phyloP scores from a whole-genome alignment of 345 rosid genomes.

The Lepidium didymum region DNA sequence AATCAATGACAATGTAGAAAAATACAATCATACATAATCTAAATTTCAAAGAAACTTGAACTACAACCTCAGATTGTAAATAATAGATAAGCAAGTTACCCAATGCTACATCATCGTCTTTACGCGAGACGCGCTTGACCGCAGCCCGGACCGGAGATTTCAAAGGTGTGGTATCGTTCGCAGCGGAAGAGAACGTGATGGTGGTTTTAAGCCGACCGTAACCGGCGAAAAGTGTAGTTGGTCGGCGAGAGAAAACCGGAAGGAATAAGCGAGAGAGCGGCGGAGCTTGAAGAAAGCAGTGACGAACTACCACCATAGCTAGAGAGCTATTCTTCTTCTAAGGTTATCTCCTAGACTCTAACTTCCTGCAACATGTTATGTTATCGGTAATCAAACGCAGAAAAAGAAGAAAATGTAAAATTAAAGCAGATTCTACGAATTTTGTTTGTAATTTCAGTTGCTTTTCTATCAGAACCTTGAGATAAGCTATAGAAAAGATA shows the following conservation, averaged over 20 bases:
- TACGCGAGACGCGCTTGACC: constrained; percentile 41
- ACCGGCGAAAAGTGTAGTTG: constrained; percentile 4
- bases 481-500: too few relatives aligned
- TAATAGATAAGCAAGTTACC: constrained; percentile 28
- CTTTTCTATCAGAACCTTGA: too few relatives aligned
- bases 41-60: neutral
- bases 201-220: constrained; percentile 17
- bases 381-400: too few relatives aligned
- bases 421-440: too few relatives aligned
- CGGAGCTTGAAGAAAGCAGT: too few relatives aligned
- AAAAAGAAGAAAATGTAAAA: too few relatives aligned
- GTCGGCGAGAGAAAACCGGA: constrained; percentile 26
- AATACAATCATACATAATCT: neutral
- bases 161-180: constrained; percentile 23
- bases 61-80: neutral
- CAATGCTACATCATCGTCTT: constrained; percentile 37
- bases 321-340: too few relatives aligned
- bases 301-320: too few relatives aligned
- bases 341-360: too few relatives aligned
- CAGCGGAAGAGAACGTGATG: constrained; percentile 20
- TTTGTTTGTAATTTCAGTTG: too few relatives aligned
- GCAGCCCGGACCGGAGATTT: constrained; percentile 28
- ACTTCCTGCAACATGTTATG: too few relatives aligned
- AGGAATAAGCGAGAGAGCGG: constrained; percentile 23
- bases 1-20: neutral